These are phyloP conservation scores for Salvia splendens DNA, from an alignment of 257 asterid genomes.

Conservation along the genomic window DNA sequence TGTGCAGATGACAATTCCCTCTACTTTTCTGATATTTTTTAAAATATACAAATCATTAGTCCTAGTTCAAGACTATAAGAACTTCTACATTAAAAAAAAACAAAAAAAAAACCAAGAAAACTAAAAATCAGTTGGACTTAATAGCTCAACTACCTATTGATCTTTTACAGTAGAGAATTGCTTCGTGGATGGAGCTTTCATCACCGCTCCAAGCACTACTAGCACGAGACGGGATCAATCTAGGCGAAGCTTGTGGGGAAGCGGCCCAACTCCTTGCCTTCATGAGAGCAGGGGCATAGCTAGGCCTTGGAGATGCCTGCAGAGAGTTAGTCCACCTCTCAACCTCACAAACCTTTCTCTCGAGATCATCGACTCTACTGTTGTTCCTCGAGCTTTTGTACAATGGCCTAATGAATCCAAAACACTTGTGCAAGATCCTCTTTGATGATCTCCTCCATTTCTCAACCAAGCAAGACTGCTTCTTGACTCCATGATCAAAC, in stretches of 20 bases:
- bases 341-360: conserved; percentile 48
- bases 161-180: conserved; percentile 64
- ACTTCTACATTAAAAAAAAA: too few species aligned
- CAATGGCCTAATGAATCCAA: conserved; percentile 42
- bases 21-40: conserved; percentile 39
- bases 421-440: conserved; percentile 37
- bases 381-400: conserved; percentile 42
- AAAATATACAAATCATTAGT: conserved; percentile 15
- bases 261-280: conserved; percentile 41
- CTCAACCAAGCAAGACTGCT: conserved; percentile 1
- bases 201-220: conserved; percentile 41
- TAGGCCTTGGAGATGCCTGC: conserved; percentile 40
- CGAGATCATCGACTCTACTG: conserved; percentile 49
- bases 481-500: background rate
- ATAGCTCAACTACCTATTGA: conserved; percentile 45
- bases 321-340: conserved; percentile 39
- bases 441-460: conserved; percentile 43
- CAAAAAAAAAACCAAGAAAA: background rate
- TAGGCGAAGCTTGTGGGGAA: conserved; percentile 45
- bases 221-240: conserved; percentile 34
- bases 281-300: conserved; percentile 28
- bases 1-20: conserved; percentile 12
- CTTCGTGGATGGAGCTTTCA: conserved; percentile 61
- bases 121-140: conserved; percentile 21
- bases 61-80: background rate